phyloP scores from a whole-genome alignment of 345 rosid species.

The Psidium guajava region DNA sequence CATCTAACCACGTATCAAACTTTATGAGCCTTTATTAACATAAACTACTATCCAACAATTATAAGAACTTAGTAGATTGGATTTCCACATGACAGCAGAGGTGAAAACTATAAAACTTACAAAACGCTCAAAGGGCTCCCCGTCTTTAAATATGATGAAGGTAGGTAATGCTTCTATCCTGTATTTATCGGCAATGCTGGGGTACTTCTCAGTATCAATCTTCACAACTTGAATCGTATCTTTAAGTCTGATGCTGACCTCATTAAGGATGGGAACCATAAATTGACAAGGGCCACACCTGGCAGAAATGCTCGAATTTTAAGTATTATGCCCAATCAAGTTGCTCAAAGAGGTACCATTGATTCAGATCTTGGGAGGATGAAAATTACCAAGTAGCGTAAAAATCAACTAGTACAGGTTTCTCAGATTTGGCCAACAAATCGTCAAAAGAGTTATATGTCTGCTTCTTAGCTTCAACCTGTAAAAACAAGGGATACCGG shows the following conservation, averaged over 20 bases:
- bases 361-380: not conserved
- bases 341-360: not conserved
- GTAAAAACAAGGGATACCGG: not conserved
- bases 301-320: constrained; percentile 4
- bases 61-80: not conserved
- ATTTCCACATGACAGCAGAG: not conserved
- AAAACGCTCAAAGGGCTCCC: constrained; percentile 72
- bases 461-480: constrained; percentile 60
- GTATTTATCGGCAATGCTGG: constrained; percentile 61
- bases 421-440: constrained; percentile 52
- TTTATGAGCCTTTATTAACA: not conserved
- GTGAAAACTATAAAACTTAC: constrained; percentile 33
- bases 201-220: constrained; percentile 92
- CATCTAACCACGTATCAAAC: not conserved
- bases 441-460: constrained; percentile 65
- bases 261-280: constrained; percentile 75
- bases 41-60: not conserved
- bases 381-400: constrained; percentile 70
- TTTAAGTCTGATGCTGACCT: constrained; percentile 54
- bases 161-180: constrained; percentile 76
- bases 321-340: not conserved
- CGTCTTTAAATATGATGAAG: constrained; percentile 78
- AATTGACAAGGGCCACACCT: constrained; percentile 98
- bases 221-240: constrained; percentile 70
- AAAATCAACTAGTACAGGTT: constrained; percentile 78